phyloP scores from a whole-genome alignment of 345 rosid genomes.

The Eucalyptus pauciflora region DNA sequence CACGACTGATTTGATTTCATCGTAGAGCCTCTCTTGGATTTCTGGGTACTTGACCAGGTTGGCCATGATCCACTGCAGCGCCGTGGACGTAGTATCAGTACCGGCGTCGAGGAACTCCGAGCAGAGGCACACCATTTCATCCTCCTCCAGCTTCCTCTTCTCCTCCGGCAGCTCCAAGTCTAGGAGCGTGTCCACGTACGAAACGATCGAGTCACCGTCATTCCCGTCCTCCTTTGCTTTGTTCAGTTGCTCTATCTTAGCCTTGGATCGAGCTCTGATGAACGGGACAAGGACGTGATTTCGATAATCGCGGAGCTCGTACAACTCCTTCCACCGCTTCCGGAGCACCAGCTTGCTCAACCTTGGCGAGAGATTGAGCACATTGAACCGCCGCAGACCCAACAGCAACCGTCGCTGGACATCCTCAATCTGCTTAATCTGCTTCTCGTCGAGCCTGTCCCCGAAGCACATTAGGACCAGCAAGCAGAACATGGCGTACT shows the following conservation, averaged over 20 bases:
- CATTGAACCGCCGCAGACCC: neutral
- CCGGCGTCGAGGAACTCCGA: neutral
- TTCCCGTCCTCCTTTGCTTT: neutral
- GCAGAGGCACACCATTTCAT: neutral
- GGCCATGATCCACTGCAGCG: conserved; percentile 6
- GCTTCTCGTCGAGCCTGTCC: neutral
- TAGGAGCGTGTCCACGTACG: neutral
- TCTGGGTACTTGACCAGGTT: neutral
- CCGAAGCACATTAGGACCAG: neutral
- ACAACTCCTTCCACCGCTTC: neutral
- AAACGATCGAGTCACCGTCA: neutral
- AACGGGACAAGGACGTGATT: neutral
- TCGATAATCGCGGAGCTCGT: neutral
- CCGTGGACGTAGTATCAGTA: neutral
- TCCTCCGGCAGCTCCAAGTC: neutral
- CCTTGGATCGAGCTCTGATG: neutral
- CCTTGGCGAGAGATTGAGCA: neutral
- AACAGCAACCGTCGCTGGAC: neutral
- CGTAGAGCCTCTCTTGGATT: neutral
- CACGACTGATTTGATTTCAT: neutral
- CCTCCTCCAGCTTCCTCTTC: neutral
- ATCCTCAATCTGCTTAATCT: neutral
- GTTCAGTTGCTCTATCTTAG: neutral
- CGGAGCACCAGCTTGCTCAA: neutral
- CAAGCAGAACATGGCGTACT: neutral